Conservation (phyloP, 1,284 basidiomycete species). For the Malassezia vespertilionis region DNA sequence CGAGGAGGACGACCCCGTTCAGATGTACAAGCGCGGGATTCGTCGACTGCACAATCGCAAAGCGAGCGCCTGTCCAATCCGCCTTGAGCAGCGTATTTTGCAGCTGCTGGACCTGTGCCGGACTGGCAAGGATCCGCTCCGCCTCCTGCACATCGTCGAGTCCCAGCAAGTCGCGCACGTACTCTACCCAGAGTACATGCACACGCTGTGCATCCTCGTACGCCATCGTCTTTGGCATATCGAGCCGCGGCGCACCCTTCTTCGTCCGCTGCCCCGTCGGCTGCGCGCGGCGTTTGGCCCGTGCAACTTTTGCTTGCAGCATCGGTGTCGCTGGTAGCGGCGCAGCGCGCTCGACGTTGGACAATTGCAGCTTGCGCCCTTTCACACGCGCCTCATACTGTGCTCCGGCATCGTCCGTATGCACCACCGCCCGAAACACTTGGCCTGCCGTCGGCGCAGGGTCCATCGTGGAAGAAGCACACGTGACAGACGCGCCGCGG, state of each 20-base stretch:
- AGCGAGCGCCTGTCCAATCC: conserved; percentile 11
- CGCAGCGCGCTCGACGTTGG: conserved; percentile 11
- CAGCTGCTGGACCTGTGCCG: conserved; percentile 1
- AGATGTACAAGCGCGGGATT: conserved; percentile 15
- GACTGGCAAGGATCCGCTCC: not conserved
- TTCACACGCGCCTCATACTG: conserved; percentile 11
- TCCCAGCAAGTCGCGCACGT: conserved; percentile 7
- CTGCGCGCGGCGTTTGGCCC: not conserved
- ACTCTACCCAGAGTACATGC: conserved; percentile 6
- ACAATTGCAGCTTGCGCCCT: conserved; percentile 1
- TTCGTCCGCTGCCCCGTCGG: not conserved
- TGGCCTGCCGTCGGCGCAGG: not conserved
- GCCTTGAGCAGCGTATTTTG: conserved; percentile 15
- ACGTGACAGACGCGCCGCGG: conserved; percentile 6
- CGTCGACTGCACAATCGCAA: conserved; percentile 10
- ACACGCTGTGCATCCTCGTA: conserved; percentile 2
- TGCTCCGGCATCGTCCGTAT: not conserved
- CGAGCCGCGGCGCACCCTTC: not conserved
- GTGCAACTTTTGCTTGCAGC: not conserved
- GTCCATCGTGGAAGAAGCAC: conserved; percentile 7
- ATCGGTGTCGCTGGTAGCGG: conserved; percentile 7
- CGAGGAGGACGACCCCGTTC: conserved; percentile 10
- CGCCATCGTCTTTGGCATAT: not conserved
- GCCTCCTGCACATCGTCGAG: not conserved
- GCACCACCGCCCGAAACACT: not conserved